Evolutionary conservation across 2,329 filamentous ascomycete species (phyloP), one percentile per base, ranked within the genome.

Genomic region (Calonectria pteridis): DNA sequence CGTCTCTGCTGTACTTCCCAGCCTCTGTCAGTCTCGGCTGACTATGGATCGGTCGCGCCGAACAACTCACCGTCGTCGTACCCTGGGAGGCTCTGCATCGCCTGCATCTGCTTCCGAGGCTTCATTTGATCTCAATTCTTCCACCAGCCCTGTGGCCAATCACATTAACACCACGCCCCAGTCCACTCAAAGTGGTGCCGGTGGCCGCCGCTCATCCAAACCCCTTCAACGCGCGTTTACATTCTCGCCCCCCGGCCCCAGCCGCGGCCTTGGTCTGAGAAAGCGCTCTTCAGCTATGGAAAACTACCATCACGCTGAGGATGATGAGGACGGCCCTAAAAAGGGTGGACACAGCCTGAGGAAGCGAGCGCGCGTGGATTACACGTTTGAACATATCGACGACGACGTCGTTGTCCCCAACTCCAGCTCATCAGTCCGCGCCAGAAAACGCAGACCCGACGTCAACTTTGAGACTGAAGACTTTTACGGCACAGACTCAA

Each of bases 281-380:
- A 88, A 85, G 74, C 85, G 88, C 35, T 85, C 84, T 65, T 85
- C 85, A 64, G 86, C 84, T 68, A 85, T 87, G 78, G 86, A 88
- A n/a, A 83, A 78, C 73, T 83, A 78, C 66, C 76, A 74, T 69
- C 79, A 84, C 69, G 85, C 83, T 18, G 85, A 86, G n/a, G 87
- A 88, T 55, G 88, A 89, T 28, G 84, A 85, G 46, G 84, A 87
- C 75, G 87, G 86, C 72, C 90, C 87, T 67, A 87, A 85, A 68
- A 92, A 91, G 81, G 90, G 90, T 67, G 89, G 90, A 63, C 90
- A 91, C 82, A 90, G 89, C 40, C 86, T 92, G 35, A 86, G 90
- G 76, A 90, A 89, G 81, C 86, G 90, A 67, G 84, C 88, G 66
- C 89, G 89, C 72, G 86, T 91, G 75, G 89, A 91, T 82, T 91